Base-by-base conservation (phyloP, 345 rosid species). In the Populus euphratica region DNA sequence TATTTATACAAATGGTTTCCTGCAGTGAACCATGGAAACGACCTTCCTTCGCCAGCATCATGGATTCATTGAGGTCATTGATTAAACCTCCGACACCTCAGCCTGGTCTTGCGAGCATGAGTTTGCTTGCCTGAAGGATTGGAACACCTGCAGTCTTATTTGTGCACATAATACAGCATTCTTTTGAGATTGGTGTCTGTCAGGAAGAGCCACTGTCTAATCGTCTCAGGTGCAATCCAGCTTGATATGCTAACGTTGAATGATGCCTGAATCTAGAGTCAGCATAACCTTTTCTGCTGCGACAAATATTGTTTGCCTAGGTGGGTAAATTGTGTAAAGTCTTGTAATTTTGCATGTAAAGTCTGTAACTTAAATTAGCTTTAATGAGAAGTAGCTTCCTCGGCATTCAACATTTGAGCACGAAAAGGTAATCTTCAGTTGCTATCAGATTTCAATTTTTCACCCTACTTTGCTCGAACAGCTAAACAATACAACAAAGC, bases 21-120 rank as follows among this genome's bases (percentile, higher is more conserved):
- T 85, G 83, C 86, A 96, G 99, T 33, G 99, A 92, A 76, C 94
- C 99, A 14, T 82, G 98, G 97, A 94, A 94, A 79, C 97, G 99
- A 31, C 99, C 99, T 54, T 96, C 99, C 64, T 96, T 96, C 82
- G 84, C 89, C 44, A 79, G 72, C 12, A 91, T 96, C 74, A 93
- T 93, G 99, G 99, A 93, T 17, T 81, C 91, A 68, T 83, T 96
- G 81, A 91, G 78, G 85, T 84, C 89, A 21, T 84, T 96, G 91
- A 92, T 89, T 69, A 94, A 89, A 84, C 73, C 89, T 72, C 87
- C 88, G 6, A 84, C 86, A 7, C 87, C 97, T 73, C 91, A 83
- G 78, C 79, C 91, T 49, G 87, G 89, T 78, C 90, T 78, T 31
- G 73, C 87, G 21, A 93, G 87, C 82, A 68, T 89, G 88, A 86